A percentile compares a stretch with the other conserved stretches of the same genome.
These are phyloP conservation scores for Trichoderma citrinoviride DNA, from an alignment of 2,329 filamentous ascomycete genomes.

Conservation along the genomic window DNA sequence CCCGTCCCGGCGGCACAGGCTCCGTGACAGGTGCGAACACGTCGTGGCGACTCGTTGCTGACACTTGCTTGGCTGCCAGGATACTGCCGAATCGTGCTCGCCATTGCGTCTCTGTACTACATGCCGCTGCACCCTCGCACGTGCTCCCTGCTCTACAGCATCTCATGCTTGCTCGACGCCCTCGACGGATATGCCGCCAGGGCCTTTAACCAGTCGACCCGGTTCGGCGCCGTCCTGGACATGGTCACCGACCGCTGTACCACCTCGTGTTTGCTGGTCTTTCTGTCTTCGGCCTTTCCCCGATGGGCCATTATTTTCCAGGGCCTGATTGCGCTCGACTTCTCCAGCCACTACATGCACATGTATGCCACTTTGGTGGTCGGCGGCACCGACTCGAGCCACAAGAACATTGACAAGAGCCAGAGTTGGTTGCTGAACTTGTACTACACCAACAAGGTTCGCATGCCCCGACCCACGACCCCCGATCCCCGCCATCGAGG, in stretches of 20 bases:
- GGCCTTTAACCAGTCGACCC: constrained; percentile 81
- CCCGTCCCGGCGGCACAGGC: neutral
- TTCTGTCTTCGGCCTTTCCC: constrained; percentile 90
- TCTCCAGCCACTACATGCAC: constrained; percentile 97
- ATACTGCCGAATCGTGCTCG: constrained; percentile 74
- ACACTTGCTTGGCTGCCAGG: constrained; percentile 46
- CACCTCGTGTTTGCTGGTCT: constrained; percentile 90
- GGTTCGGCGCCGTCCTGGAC: constrained; percentile 93
- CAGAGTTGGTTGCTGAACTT: constrained; percentile 87
- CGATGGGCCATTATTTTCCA: constrained; percentile 95
- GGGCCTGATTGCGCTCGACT: constrained; percentile 83
- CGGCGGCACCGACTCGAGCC: constrained; percentile 74
- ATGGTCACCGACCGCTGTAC: constrained; percentile 99
- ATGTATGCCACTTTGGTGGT: constrained; percentile 95
- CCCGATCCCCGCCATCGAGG: neutral
- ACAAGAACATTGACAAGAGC: constrained; percentile 90
- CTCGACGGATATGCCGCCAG: constrained; percentile 88
- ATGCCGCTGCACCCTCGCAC: constrained; percentile 98
- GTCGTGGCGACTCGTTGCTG: neutral
- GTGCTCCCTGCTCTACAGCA: constrained; percentile 84
- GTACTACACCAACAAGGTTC: constrained; percentile 96
- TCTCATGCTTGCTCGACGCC: constrained; percentile 93
- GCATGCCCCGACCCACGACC: neutral
- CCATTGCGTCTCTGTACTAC: constrained; percentile 92
- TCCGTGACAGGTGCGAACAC: neutral